These are phyloP conservation scores for Aaosphaeria pasadenensis DNA, from an alignment of 2,329 filamentous ascomycete genomes.

Conservation along the genomic window DNA sequence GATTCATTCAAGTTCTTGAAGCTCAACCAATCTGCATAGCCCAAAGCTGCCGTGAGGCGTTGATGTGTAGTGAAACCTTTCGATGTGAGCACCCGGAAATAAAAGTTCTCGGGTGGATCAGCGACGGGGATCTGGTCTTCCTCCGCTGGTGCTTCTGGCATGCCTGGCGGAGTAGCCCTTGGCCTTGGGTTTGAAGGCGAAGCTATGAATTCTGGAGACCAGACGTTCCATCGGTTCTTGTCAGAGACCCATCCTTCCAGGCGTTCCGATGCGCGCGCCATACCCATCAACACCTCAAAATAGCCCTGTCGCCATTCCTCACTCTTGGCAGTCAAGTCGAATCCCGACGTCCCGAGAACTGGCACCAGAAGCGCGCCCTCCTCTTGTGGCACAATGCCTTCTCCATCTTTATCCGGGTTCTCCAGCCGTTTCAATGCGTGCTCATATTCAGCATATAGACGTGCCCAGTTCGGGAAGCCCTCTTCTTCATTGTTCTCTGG, in stretches of 20 bases:
- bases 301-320: conserved; percentile 87
- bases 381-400: conserved; percentile 57
- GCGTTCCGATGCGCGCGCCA: conserved; percentile 73
- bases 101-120: conserved; percentile 67
- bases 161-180: conserved; percentile 65
- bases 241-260: conserved; percentile 77
- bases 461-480: conserved; percentile 67
- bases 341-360: conserved; percentile 47
- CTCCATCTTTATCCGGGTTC: conserved; percentile 65
- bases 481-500: conserved; percentile 58
- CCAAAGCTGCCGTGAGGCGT: conserved; percentile 75
- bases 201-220: conserved; percentile 69
- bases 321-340: conserved; percentile 71
- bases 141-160: conserved; percentile 65
- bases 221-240: conserved; percentile 58
- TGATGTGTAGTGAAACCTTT: conserved; percentile 76
- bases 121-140: conserved; percentile 72
- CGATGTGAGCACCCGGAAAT: conserved; percentile 78
- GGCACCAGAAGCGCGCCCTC: conserved; percentile 46
- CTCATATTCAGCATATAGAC: conserved; percentile 59
- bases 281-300: conserved; percentile 75
- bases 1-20: conserved; percentile 66
- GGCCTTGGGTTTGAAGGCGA: conserved; percentile 83
- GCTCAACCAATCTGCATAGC: conserved; percentile 81
- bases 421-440: conserved; percentile 66